Percentiles rank a stretch among this genome's conserved stretches.
phyloP scores from a whole-genome alignment of 768 basidiomycete species.

The Phaffia australis region DNA sequence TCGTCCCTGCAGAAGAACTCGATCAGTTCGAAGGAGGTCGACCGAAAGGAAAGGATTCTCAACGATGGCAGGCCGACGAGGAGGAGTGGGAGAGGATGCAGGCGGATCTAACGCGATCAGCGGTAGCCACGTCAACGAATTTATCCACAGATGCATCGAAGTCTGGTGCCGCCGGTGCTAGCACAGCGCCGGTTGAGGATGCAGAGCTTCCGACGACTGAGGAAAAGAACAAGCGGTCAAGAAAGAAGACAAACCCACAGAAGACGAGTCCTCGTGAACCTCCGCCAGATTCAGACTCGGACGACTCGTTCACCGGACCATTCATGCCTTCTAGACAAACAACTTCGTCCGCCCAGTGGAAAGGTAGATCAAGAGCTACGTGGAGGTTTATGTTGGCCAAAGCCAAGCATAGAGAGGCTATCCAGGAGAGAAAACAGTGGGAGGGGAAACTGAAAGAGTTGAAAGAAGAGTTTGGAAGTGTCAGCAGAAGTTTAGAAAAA shows the following conservation, averaged over 20 bases:
- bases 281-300: conserved; percentile 17
- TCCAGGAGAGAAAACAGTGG: conserved; percentile 2
- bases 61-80: no score
- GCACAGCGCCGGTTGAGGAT: neutral
- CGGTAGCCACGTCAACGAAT: neutral
- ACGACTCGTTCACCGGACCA: conserved; percentile 20
- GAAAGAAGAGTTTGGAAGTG: conserved; percentile 3
- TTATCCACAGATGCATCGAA: conserved; percentile 1
- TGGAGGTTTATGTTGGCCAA: conserved; percentile 14
- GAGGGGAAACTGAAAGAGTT: conserved; percentile 11
- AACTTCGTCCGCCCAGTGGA: neutral
- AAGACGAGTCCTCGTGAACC: neutral
- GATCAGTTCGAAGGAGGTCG: neutral
- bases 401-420: conserved; percentile 4
- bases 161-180: neutral
- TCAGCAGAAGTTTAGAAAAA: conserved; percentile 12
- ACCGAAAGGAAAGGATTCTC: neutral
- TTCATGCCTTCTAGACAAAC: conserved; percentile 4
- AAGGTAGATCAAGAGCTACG: neutral
- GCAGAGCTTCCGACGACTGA: neutral
- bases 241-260: conserved; percentile 3
- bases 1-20: neutral
- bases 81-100: no score
- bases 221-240: neutral
- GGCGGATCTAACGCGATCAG: no score